Evolutionary conservation across 805 yeast species (phyloP), one percentile per base, ranked within the genome.

Genomic region (Sugiyamaella mastotermitis): DNA sequence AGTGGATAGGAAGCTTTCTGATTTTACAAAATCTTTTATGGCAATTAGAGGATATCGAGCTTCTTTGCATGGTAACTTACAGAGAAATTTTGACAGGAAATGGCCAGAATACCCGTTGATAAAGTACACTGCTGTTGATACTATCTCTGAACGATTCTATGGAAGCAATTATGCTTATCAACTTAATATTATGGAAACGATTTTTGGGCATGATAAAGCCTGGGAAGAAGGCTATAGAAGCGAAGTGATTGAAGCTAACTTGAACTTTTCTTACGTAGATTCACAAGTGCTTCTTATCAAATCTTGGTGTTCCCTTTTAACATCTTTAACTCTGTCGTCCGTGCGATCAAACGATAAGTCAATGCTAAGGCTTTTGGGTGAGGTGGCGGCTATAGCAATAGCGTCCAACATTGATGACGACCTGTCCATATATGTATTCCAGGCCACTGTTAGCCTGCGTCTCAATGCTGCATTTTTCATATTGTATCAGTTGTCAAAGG

Each of bases 271-370:
- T 45, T 70, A 68, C 48, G 69, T 76, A 5, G 69, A 77, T 28
- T 71, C 88, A 1, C 94, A 86, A 51, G 65, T 79, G 11, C 65
- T 74, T 3, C 72, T 83, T 15, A 81, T 85, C 3, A 80, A 80
- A 49, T 72, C 94, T 0, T 77, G 84, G 72, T 87, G 90, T 35
- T 86, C 92, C 1, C 63, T 87, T 23, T 45, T 85, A 16, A 78
- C 90, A 0, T 74, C 90, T 0, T 36, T 79, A 64, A 43, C 68
- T 6, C 53, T 56, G n/a, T 42, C 53, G 6, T 53, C 64, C 0
- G 65, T 62, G 47, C 49, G 61, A 50, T 58, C 33, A 4, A 29
- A 33, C 5, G 43, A 43, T 5, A 31, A 34, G 11, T 23, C 38
- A 7, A 30, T 48, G 3, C 35, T 45, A 5, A 33, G 42, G 17